These are phyloP conservation scores for Pterothamnion heteromorphum DNA, from an alignment of 31 red algal genomes.

Conservation along the genomic window DNA sequence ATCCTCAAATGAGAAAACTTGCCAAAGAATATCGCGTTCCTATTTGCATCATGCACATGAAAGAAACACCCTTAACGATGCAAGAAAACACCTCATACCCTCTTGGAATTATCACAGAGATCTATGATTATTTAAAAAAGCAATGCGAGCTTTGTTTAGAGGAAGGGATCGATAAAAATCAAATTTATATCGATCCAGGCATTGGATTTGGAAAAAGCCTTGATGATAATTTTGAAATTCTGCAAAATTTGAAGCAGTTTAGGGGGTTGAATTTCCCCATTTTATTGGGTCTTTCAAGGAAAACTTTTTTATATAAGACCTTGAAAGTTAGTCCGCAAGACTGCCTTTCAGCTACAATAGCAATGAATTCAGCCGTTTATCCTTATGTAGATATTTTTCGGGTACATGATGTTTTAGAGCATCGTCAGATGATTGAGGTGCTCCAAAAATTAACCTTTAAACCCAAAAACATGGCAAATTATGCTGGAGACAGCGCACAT, in stretches of 20 bases:
- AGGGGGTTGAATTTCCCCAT: constrained; percentile 35
- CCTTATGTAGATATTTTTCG: too few relatives aligned
- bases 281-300: constrained; percentile 54
- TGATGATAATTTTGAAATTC: not conserved
- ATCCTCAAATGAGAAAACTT: constrained; percentile 33
- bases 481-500: too few relatives aligned
- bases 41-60: constrained; percentile 77
- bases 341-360: too few relatives aligned
- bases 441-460: too few relatives aligned
- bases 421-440: too few relatives aligned
- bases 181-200: constrained; percentile 68
- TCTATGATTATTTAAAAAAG: constrained; percentile 39
- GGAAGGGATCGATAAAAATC: constrained; percentile 58
- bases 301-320: too few relatives aligned
- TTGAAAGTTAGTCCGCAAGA: too few relatives aligned
- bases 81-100: constrained; percentile 46
- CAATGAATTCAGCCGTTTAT: too few relatives aligned
- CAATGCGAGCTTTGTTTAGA: constrained; percentile 4
- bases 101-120: constrained; percentile 33
- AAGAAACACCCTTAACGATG: constrained; percentile 71
- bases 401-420: too few relatives aligned
- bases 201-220: constrained; percentile 80
- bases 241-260: constrained; percentile 40
- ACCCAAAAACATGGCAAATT: too few relatives aligned
- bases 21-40: constrained; percentile 36